Percentiles rank a stretch among this genome's conserved stretches.
Conservation (phyloP, 192 early-diverging fungal species). For the Backusella tarrabulga region DNA sequence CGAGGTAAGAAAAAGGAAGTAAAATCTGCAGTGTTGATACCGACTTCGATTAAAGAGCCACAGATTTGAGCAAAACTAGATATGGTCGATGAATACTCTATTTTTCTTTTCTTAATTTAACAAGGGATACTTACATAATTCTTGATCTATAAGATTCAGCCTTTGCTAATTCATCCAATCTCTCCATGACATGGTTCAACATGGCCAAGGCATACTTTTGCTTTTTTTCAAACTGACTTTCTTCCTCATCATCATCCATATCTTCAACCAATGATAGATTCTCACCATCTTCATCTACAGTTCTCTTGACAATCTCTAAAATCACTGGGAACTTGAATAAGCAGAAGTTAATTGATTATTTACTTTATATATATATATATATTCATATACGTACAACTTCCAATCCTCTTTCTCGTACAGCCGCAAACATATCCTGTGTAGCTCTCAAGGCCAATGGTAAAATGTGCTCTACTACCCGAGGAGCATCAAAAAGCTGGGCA, state of each 20-base stretch:
- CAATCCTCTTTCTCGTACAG: constrained; percentile 53
- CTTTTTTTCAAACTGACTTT: constrained; percentile 25
- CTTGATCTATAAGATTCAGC: constrained; percentile 54
- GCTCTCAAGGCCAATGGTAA: constrained; percentile 64
- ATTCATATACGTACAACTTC: constrained; percentile 33
- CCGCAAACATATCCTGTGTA: constrained; percentile 51
- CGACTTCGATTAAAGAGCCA: constrained; percentile 57
- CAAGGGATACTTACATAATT: constrained; percentile 49
- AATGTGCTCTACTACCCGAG: constrained; percentile 59
- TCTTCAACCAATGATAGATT: constrained; percentile 26
- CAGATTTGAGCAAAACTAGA: constrained; percentile 67
- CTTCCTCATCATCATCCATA: constrained; percentile 32
- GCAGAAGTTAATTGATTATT: neutral
- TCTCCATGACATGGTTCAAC: constrained; percentile 37
- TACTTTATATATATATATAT: neutral
- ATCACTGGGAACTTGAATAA: constrained; percentile 41
- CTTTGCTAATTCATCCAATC: constrained; percentile 39
- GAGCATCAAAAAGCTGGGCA: constrained; percentile 58
- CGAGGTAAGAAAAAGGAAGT: constrained; percentile 68
- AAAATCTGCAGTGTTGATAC: constrained; percentile 60
- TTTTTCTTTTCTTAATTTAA: constrained; percentile 37
- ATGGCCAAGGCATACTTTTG: constrained; percentile 30
- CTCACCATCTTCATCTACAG: constrained; percentile 33
- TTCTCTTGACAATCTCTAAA: constrained; percentile 37
- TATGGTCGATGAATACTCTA: constrained; percentile 38